Base-by-base conservation (phyloP, 169 alveolate species). In the Theileria annulata region DNA sequence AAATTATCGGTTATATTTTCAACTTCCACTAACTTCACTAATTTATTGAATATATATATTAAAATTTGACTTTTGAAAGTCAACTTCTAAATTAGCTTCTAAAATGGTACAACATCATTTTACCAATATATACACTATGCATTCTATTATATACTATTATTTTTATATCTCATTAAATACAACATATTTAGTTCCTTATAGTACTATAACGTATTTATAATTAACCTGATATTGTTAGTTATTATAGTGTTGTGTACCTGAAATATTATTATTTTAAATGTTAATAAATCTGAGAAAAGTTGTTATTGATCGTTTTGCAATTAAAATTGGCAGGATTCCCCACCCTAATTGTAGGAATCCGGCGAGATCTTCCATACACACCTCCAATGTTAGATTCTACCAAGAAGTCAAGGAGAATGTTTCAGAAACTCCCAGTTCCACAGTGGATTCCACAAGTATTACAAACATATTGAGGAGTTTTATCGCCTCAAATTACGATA, bases 391-490 rank as follows among this genome's bases (percentile, higher is more conserved):
- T 42, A 42, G 3, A 42, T 42, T 42, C 51, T 42, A 42, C 51
- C 51, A 42, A 1, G 51, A 42, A 1, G 13, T 2, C 17, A 42
- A 12, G 6, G 15, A 2, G 13, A 42, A 42, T 42, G 73, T 27
- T 64, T 28, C 73, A 10, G 25, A n/a, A 21, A 42, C 10, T 21
- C 33, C 15, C 27, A 35, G 60, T 64, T 28, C 37, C 9, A 8
- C 27, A 28, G 2, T 25, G 59, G 56, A 64, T 35, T 64, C 49
- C 56, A 21, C 27, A 0, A 17, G 37, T 42, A 77, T 70, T 12
- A 47, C 63, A n/a, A 71, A 30, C 49, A 51, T 71, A 13, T 66
- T 79, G n/a, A 69, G 75, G 70, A 70, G 73, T 28, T 79, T 79
- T 68, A 60, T 69, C 27, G 62, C 47, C 13, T 17, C 21, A 6